Evolutionary conservation across 345 rosid genomes (phyloP).

Genomic region (Passiflora organensis): DNA sequence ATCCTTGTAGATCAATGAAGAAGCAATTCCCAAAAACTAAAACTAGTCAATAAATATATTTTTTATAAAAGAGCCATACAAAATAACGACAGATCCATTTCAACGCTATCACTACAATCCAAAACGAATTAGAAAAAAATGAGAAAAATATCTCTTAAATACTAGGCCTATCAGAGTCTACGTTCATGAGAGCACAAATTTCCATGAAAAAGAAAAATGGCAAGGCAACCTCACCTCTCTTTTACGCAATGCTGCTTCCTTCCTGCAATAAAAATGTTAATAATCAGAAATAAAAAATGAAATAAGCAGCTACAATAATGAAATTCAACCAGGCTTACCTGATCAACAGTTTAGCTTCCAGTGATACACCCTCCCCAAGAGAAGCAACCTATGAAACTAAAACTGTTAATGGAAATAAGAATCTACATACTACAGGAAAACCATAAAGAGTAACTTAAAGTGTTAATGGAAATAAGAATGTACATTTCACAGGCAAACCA

Average conservation of each 20-base stretch:
- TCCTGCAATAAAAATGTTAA: slow-evolving; percentile 40
- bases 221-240: slow-evolving; percentile 92
- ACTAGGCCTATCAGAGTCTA: too few species aligned
- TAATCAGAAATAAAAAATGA: slow-evolving; percentile 14
- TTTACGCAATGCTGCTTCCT: slow-evolving; percentile 86
- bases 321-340: slow-evolving; percentile 44
- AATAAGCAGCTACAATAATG: slow-evolving; percentile 14
- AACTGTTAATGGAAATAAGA: slow-evolving; percentile 9
- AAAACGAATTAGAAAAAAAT: too few species aligned
- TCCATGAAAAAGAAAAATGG: too few species aligned
- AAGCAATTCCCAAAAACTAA: background rate
- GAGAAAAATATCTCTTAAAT: too few species aligned
- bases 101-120: too few species aligned
- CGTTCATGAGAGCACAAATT: too few species aligned
- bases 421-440: too few species aligned
- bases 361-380: slow-evolving; percentile 93
- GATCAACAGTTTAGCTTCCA: slow-evolving; percentile 89
- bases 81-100: too few species aligned
- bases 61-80: background rate
- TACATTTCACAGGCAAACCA: background rate
- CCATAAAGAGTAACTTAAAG: too few species aligned
- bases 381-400: slow-evolving; percentile 65
- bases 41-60: background rate
- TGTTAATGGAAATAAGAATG: too few species aligned
- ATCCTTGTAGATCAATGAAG: slow-evolving; percentile 9